Conservation (phyloP, 192 early-diverging fungal genomes). For the Dissophora ornata region DNA sequence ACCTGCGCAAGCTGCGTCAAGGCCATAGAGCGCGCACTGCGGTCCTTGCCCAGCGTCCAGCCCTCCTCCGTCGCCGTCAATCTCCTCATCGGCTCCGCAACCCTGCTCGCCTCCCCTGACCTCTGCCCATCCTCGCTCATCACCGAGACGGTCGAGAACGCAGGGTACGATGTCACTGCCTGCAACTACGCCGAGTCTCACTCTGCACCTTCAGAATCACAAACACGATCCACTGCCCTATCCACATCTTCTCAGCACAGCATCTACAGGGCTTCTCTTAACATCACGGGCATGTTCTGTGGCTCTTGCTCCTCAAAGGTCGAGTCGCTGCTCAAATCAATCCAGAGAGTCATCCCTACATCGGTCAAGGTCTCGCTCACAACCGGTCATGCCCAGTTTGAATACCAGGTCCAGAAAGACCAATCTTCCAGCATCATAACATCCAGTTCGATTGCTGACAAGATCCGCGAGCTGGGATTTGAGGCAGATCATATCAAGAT, state of each 20-base stretch:
- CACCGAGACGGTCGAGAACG: slow-evolving; percentile 69
- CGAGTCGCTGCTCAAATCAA: slow-evolving; percentile 21
- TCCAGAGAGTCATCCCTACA: slow-evolving; percentile 35
- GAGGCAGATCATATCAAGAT: slow-evolving; percentile 56
- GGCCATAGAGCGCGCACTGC: slow-evolving; percentile 69
- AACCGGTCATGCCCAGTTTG: slow-evolving; percentile 44
- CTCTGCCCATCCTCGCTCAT: slow-evolving; percentile 58
- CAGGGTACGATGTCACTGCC: slow-evolving; percentile 77
- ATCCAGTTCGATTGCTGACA: slow-evolving; percentile 40
- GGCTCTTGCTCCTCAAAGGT: slow-evolving; percentile 54
- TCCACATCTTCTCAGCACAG: background rate
- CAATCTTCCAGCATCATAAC: slow-evolving; percentile 17
- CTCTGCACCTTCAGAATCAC: background rate
- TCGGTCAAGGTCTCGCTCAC: slow-evolving; percentile 47
- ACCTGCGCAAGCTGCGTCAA: slow-evolving; percentile 89
- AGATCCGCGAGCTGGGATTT: slow-evolving; percentile 56
- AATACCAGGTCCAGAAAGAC: slow-evolving; percentile 14
- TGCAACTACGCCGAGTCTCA: slow-evolving; percentile 37
- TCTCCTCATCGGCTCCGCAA: slow-evolving; percentile 72
- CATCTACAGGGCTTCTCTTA: slow-evolving; percentile 28
- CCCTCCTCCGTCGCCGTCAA: slow-evolving; percentile 70
- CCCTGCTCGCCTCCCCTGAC: slow-evolving; percentile 52
- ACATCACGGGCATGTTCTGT: slow-evolving; percentile 61
- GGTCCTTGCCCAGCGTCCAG: slow-evolving; percentile 62
- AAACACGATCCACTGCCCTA: background rate